Evolutionary conservation across 331 rosid species (phyloP).

Genomic region (Acacia pycnantha): DNA sequence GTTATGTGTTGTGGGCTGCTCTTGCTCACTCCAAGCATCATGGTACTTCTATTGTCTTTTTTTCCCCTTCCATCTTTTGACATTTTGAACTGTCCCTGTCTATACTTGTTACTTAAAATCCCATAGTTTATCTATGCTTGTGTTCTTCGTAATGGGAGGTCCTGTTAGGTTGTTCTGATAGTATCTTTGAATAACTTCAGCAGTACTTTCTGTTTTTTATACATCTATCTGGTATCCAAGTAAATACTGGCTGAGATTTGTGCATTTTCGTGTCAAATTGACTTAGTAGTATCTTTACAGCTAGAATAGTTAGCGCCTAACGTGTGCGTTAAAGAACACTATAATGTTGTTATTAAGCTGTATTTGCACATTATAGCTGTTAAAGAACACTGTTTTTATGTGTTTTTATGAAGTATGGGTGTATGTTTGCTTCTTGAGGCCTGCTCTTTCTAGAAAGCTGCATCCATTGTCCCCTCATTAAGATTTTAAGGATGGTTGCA

Average conservation of each 20-base stretch:
- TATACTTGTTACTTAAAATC: not conserved
- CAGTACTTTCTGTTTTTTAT: too few relatives aligned
- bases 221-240: not conserved
- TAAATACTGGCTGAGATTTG: not conserved
- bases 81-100: not conserved
- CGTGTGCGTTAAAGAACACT: not conserved
- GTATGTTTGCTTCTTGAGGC: not conserved
- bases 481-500: not conserved
- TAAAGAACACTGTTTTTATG: not conserved
- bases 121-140: not conserved
- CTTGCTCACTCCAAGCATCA: slow-evolving; percentile 71
- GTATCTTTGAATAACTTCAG: not conserved
- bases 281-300: not conserved
- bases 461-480: not conserved
- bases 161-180: slow-evolving; percentile 16
- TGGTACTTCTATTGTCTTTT: slow-evolving; percentile 42
- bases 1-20: slow-evolving; percentile 46
- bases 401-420: not conserved
- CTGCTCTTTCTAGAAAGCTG: not conserved
- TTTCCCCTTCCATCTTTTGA: not conserved
- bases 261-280: not conserved
- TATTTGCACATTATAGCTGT: not conserved
- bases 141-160: slow-evolving; percentile 2
- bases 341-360: not conserved
- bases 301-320: not conserved